Conservation (phyloP, 371 early-diverging fungal species). For the Mortierella sp. region DNA sequence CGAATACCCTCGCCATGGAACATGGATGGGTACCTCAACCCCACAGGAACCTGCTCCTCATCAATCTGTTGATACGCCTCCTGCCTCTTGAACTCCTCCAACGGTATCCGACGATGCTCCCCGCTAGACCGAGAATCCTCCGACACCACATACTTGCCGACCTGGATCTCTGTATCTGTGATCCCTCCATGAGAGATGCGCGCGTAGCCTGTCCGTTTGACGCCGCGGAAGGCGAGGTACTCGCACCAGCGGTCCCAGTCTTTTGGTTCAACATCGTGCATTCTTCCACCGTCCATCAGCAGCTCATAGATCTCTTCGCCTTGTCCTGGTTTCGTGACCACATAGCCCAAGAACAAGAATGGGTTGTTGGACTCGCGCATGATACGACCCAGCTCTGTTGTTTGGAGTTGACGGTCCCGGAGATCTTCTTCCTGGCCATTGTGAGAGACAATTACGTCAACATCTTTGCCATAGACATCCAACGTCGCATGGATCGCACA, state of each 20-base stretch:
- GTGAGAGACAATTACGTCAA: conserved; percentile 88
- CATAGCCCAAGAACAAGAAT: conserved; percentile 86
- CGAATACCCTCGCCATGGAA: conserved; percentile 82
- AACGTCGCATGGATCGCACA: conserved; percentile 90
- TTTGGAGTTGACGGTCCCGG: conserved; percentile 83
- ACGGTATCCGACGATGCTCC: conserved; percentile 19
- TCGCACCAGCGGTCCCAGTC: conserved; percentile 90
- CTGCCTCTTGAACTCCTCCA: conserved; percentile 57
- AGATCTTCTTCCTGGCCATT: conserved; percentile 90
- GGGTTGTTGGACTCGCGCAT: conserved; percentile 82
- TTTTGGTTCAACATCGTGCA: conserved; percentile 82
- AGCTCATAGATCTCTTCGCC: conserved; percentile 69
- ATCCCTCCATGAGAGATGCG: conserved; percentile 85
- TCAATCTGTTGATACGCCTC: conserved; percentile 69
- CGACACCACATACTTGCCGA: conserved; percentile 81
- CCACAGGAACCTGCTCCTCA: conserved; percentile 69
- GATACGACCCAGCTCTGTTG: conserved; percentile 83
- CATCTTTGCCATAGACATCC: conserved; percentile 83
- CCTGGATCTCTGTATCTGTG: conserved; percentile 89
- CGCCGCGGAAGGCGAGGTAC: conserved; percentile 85
- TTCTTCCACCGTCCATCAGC: conserved; percentile 75
- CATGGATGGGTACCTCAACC: conserved; percentile 74
- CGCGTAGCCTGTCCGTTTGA: conserved; percentile 83
- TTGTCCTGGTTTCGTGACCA: conserved; percentile 82
- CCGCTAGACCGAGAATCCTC: conserved; percentile 37